Evolutionary conservation across 176 grass and related monocot species (phyloP).

Genomic region (Lolium perenne): DNA sequence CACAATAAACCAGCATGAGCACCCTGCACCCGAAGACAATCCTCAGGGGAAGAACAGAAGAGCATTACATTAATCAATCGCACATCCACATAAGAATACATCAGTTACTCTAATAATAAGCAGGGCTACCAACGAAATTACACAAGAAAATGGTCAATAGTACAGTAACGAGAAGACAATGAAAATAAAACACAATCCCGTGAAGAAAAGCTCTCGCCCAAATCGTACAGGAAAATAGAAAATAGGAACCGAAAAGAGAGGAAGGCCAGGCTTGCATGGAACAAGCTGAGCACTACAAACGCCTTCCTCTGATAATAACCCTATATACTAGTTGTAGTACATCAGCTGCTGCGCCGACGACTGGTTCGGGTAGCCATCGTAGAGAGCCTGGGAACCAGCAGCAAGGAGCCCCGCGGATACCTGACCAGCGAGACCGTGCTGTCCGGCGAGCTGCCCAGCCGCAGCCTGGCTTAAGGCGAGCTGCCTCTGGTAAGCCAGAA

Average conservation of each 20-base stretch:
- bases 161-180: slow-evolving; percentile 43
- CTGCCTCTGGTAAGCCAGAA: slow-evolving; percentile 80
- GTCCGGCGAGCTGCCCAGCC: slow-evolving; percentile 61
- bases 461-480: slow-evolving; percentile 68
- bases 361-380: slow-evolving; percentile 70
- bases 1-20: background rate
- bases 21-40: background rate
- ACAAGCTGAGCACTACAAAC: slow-evolving; percentile 63
- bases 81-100: slow-evolving; percentile 61
- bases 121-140: slow-evolving; percentile 52
- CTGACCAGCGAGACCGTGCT: slow-evolving; percentile 71
- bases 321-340: slow-evolving; percentile 79
- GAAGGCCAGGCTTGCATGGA: slow-evolving; percentile 45
- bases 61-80: slow-evolving; percentile 61
- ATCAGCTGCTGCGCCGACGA: slow-evolving; percentile 79
- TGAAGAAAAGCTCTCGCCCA: slow-evolving; percentile 48
- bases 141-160: slow-evolving; percentile 40
- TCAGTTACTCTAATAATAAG: slow-evolving; percentile 48
- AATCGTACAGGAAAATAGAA: slow-evolving; percentile 57
- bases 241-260: slow-evolving; percentile 32
- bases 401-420: slow-evolving; percentile 70
- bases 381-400: slow-evolving; percentile 63
- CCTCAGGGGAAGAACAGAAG: slow-evolving; percentile 10
- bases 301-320: slow-evolving; percentile 46
- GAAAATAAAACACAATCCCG: slow-evolving; percentile 49